phyloP scores from a whole-genome alignment of 169 alveolate genomes.

The Cytauxzoon felis region DNA sequence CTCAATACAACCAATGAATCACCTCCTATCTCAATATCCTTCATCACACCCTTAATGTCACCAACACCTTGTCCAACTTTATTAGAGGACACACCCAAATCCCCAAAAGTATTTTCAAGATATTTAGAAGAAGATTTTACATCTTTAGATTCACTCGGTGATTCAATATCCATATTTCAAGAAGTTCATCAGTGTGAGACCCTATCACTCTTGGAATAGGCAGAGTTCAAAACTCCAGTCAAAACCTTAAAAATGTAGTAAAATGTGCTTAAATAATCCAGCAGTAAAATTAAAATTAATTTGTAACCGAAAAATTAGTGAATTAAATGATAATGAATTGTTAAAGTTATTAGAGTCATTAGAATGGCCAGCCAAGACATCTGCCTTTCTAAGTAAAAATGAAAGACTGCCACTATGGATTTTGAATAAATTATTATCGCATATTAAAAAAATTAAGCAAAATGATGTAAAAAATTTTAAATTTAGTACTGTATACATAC shows the following conservation, averaged over 20 bases:
- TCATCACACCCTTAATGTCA: conserved; percentile 20
- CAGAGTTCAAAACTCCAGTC: too few species aligned
- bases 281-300: too few species aligned
- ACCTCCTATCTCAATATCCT: conserved; percentile 26
- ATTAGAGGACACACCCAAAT: not conserved
- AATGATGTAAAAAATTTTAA: not conserved
- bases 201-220: too few species aligned
- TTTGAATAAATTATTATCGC: not conserved
- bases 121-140: too few species aligned
- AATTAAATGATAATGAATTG: not conserved
- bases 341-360: not conserved
- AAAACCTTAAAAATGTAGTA: too few species aligned
- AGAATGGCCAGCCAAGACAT: not conserved
- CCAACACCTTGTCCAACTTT: not conserved
- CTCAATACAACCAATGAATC: not conserved
- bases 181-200: too few species aligned
- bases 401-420: not conserved
- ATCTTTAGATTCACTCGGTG: too few species aligned
- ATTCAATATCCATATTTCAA: too few species aligned
- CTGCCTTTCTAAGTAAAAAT: too few species aligned
- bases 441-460: not conserved
- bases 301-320: not conserved
- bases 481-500: too few species aligned
- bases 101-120: too few species aligned
- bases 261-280: too few species aligned